Evolutionary conservation across 331 rosid species (phyloP).

Genomic region (Rosa hybrid): DNA sequence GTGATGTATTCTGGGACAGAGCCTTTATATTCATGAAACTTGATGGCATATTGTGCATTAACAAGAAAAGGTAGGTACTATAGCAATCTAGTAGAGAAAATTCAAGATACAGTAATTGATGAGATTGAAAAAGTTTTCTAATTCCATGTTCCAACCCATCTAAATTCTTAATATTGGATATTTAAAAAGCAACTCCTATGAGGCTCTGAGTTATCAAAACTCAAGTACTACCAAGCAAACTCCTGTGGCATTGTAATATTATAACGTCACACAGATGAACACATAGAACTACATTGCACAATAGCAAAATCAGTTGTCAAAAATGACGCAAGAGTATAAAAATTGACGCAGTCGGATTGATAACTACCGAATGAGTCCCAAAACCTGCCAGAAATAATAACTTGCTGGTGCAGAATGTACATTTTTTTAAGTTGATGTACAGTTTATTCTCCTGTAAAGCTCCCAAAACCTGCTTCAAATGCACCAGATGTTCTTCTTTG

Average conservation of each 20-base stretch:
- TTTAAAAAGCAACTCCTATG: neutral
- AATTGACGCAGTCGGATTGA: conserved; percentile 31
- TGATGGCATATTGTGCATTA: neutral
- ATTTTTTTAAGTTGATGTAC: too few relatives aligned
- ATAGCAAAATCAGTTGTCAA: neutral
- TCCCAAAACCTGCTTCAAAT: too few relatives aligned
- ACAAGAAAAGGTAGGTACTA: neutral
- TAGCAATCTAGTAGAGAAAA: neutral
- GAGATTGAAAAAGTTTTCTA: neutral
- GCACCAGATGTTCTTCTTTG: too few relatives aligned
- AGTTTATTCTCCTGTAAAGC: too few relatives aligned
- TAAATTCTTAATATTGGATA: neutral
- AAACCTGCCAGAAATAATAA: too few relatives aligned
- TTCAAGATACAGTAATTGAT: neutral
- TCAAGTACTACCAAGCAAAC: neutral
- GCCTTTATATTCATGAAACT: neutral
- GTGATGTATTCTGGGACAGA: neutral
- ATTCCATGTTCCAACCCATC: neutral
- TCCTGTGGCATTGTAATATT: neutral
- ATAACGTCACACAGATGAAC: neutral
- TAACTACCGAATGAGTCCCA: too few relatives aligned
- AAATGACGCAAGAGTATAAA: conserved; percentile 13
- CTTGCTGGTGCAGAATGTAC: too few relatives aligned
- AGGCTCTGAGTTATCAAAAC: neutral
- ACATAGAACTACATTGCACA: neutral